These are phyloP conservation scores for Aspergillus caelatus DNA, from an alignment of 2,329 filamentous ascomycete genomes.

Conservation along the genomic window DNA sequence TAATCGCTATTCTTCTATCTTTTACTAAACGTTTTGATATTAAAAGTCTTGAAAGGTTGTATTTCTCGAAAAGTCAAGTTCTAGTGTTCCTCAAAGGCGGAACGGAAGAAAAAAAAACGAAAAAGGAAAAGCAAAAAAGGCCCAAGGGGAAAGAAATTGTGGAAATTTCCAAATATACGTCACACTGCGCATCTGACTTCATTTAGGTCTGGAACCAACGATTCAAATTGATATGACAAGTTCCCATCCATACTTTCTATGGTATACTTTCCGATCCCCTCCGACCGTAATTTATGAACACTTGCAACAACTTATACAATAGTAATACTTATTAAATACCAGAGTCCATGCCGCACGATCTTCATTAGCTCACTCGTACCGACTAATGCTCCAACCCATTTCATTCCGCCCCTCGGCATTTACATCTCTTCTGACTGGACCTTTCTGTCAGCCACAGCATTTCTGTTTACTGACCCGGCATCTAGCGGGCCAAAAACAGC, in stretches of 20 bases:
- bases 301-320: background rate
- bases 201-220: background rate
- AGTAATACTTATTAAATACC: background rate
- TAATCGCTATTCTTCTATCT: background rate
- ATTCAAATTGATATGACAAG: background rate
- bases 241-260: background rate
- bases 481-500: conserved; percentile 1
- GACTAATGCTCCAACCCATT: background rate
- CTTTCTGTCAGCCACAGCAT: background rate
- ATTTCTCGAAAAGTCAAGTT: background rate
- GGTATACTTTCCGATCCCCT: background rate
- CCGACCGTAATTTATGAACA: background rate
- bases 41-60: background rate
- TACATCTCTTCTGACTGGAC: background rate
- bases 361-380: background rate
- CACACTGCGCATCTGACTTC: conserved; percentile 1
- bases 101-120: background rate
- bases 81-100: background rate
- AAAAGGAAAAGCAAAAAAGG: background rate
- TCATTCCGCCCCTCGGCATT: background rate
- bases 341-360: background rate
- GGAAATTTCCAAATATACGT: background rate
- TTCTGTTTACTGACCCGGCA: conserved; percentile 1
- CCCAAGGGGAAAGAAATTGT: background rate
- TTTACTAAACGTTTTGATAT: background rate